Evolutionary conservation across 2,329 filamentous ascomycete species (phyloP).

Genomic region (Xylariales sp.): DNA sequence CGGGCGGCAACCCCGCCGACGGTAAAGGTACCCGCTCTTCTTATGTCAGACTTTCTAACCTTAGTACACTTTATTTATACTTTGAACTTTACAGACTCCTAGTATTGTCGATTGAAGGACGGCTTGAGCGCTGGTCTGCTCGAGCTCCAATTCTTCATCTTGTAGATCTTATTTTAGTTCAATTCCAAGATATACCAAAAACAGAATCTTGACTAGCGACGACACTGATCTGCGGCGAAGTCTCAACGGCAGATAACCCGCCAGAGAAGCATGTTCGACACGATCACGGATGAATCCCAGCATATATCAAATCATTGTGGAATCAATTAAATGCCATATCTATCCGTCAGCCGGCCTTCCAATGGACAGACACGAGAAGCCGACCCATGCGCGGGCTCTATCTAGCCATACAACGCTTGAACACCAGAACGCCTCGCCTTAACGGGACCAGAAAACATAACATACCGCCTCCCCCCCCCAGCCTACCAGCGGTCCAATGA

Average conservation of each 20-base stretch:
- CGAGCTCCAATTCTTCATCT: neutral
- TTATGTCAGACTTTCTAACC: too few relatives aligned
- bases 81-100: neutral
- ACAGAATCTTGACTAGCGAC: neutral
- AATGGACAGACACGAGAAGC: neutral
- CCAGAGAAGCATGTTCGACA: neutral
- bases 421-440: constrained; percentile 33
- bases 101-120: neutral
- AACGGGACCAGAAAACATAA: neutral
- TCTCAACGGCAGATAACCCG: neutral
- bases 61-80: neutral
- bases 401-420: constrained; percentile 22
- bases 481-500: neutral
- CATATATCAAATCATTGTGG: neutral
- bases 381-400: constrained; percentile 5
- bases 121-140: neutral
- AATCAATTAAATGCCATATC: constrained; percentile 3
- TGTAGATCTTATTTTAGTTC: neutral
- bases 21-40: neutral
- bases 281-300: neutral
- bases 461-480: neutral
- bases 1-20: neutral
- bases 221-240: too few relatives aligned
- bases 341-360: neutral
- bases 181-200: neutral